Evolutionary conservation across 345 rosid genomes (phyloP).

Genomic region (Corchorus capsularis): DNA sequence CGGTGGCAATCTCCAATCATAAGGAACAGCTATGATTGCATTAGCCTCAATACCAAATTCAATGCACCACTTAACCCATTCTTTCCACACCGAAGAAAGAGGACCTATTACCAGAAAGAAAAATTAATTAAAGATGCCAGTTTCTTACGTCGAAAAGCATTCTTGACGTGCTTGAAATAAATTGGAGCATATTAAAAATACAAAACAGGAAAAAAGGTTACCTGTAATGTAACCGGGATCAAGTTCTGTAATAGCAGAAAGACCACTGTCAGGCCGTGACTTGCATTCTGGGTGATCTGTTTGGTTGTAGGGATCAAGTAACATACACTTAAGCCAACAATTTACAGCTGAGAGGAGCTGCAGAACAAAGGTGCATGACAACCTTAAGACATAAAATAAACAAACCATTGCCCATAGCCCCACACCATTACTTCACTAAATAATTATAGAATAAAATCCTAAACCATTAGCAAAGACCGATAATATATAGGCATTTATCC

Average conservation of each 20-base stretch:
- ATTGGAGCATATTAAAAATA: background rate
- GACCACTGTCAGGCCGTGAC: conserved; percentile 94
- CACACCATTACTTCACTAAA: background rate
- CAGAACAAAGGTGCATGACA: conserved; percentile 16
- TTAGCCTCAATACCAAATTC: conserved; percentile 95
- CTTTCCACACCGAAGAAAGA: conserved; percentile 98
- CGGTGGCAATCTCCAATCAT: conserved; percentile 97
- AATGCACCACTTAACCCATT: conserved; percentile 98
- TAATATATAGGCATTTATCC: background rate
- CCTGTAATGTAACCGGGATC: conserved; percentile 99
- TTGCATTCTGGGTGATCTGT: conserved; percentile 97
- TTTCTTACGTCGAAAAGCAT: conserved; percentile 13
- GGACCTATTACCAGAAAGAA: conserved; percentile 62
- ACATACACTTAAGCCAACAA: conserved; percentile 98
- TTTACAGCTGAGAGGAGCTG: conserved; percentile 98
- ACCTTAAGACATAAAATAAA: background rate
- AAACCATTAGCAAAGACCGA: background rate
- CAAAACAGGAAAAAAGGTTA: conserved; percentile 5
- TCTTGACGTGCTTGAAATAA: conserved; percentile 13
- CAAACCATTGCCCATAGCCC: background rate
- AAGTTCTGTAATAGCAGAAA: conserved; percentile 93
- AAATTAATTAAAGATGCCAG: conserved; percentile 5
- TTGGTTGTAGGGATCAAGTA: conserved; percentile 90
- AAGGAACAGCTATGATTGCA: conserved; percentile 93
- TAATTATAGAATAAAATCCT: background rate